Evolutionary conservation across 441 rosid species (phyloP).

Genomic region (Erysimum cheiri): DNA sequence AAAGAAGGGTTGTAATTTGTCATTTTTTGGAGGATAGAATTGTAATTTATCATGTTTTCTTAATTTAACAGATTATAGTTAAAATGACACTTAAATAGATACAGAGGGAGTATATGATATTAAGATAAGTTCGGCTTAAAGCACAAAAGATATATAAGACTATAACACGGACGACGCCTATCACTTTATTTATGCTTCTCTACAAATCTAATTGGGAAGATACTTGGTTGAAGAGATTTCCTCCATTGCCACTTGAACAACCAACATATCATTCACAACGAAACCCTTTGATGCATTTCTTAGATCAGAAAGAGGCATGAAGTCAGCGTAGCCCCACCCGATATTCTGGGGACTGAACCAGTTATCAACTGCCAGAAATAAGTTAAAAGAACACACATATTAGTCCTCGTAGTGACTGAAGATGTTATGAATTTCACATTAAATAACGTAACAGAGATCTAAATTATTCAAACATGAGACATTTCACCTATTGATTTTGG

Average conservation of each 20-base stretch:
- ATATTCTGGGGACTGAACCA: slow-evolving; percentile 22
- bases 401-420: not conserved
- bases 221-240: slow-evolving; percentile 32
- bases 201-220: slow-evolving; percentile 21
- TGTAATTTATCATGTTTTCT: too few species aligned
- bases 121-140: not conserved
- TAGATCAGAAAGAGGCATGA: slow-evolving; percentile 22
- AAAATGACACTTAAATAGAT: too few species aligned
- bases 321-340: slow-evolving; percentile 9
- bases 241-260: slow-evolving; percentile 28
- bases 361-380: slow-evolving; percentile 15
- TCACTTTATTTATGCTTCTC: not conserved
- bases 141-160: not conserved
- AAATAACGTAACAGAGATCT: not conserved
- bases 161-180: not conserved
- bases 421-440: not conserved
- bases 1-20: too few species aligned
- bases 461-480: too few species aligned
- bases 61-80: too few species aligned
- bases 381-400: not conserved
- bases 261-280: slow-evolving; percentile 31
- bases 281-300: slow-evolving; percentile 34
- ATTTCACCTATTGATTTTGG: not conserved
- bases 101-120: too few species aligned
- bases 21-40: too few species aligned